These are phyloP conservation scores for Nicotiana rustica DNA, from an alignment of 305 asterid species.

Conservation along the genomic window DNA sequence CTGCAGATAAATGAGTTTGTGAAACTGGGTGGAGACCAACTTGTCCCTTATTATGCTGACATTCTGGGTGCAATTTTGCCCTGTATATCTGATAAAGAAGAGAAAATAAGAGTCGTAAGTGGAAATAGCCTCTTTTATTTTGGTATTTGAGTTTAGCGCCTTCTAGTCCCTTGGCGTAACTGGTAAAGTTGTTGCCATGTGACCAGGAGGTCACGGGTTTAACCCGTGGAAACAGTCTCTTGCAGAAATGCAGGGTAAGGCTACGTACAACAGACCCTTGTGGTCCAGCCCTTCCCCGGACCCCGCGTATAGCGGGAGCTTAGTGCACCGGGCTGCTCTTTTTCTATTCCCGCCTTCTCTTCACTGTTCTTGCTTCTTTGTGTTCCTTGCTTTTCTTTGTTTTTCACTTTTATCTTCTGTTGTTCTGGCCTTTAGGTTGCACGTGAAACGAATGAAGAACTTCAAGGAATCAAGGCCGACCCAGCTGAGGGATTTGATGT, in stretches of 20 bases:
- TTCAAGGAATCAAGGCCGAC: slow-evolving; percentile 82
- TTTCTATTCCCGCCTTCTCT: slow-evolving; percentile 21
- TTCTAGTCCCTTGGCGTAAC: no score
- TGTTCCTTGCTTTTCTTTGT: slow-evolving; percentile 19
- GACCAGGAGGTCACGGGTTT: no score
- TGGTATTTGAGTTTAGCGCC: neutral
- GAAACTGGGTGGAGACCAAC: slow-evolving; percentile 99
- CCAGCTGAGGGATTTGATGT: slow-evolving; percentile 93
- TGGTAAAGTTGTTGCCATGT: no score
- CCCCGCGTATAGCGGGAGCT: no score
- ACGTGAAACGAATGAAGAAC: slow-evolving; percentile 97
- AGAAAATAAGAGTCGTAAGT: slow-evolving; percentile 96
- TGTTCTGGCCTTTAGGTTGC: slow-evolving; percentile 67
- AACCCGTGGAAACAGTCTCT: no score
- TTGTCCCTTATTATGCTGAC: slow-evolving; percentile 97
- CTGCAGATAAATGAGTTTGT: slow-evolving; percentile 94
- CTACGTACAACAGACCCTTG: no score
- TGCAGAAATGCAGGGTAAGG: no score
- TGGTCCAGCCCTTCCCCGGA: no score
- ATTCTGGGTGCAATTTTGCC: slow-evolving; percentile 97
- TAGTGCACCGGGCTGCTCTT: no score
- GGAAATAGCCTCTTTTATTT: slow-evolving; percentile 33
- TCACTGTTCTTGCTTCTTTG: slow-evolving; percentile 34
- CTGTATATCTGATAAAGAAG: slow-evolving; percentile 98
- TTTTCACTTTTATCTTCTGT: neutral